A percentile compares a stretch with the other conserved stretches of the same genome.
phyloP scores from a whole-genome alignment of 1,139 yeast species.

The Nakaseomyces delphensis region DNA sequence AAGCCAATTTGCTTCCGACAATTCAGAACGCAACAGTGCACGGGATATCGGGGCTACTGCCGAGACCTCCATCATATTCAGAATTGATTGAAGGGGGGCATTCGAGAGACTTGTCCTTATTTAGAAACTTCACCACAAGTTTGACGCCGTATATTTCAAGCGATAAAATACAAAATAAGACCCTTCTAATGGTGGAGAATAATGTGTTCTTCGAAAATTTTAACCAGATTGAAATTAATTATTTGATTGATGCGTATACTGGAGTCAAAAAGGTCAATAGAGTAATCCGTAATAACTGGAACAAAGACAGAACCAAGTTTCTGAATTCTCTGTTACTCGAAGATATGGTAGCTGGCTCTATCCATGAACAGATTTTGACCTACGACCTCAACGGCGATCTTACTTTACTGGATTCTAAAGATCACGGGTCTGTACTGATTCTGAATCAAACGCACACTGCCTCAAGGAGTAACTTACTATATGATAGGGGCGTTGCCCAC shows the following conservation, averaged over 20 bases:
- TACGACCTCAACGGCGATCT: constrained; percentile 1
- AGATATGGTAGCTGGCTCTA: constrained; percentile 13
- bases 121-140: background rate
- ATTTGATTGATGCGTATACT: constrained; percentile 33
- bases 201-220: constrained; percentile 31
- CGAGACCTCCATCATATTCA: constrained; percentile 9
- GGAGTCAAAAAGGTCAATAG: constrained; percentile 11
- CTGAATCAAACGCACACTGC: constrained; percentile 10
- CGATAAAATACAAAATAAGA: constrained; percentile 17
- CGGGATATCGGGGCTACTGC: constrained; percentile 46
- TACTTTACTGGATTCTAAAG: background rate
- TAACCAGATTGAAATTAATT: constrained; percentile 40
- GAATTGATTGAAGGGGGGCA: constrained; percentile 1
- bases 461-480: constrained; percentile 36
- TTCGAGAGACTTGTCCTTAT: constrained; percentile 3
- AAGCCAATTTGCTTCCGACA: constrained; percentile 55
- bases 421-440: constrained; percentile 12
- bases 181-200: constrained; percentile 42
- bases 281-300: constrained; percentile 26
- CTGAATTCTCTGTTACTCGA: constrained; percentile 11
- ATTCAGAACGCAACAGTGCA: constrained; percentile 68
- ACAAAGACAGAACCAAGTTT: constrained; percentile 29
- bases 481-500: constrained; percentile 58
- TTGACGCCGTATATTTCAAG: constrained; percentile 5
- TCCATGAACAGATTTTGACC: background rate